Base-by-base conservation (phyloP, 1,284 basidiomycete genomes). In the Melampsora medusae region DNA sequence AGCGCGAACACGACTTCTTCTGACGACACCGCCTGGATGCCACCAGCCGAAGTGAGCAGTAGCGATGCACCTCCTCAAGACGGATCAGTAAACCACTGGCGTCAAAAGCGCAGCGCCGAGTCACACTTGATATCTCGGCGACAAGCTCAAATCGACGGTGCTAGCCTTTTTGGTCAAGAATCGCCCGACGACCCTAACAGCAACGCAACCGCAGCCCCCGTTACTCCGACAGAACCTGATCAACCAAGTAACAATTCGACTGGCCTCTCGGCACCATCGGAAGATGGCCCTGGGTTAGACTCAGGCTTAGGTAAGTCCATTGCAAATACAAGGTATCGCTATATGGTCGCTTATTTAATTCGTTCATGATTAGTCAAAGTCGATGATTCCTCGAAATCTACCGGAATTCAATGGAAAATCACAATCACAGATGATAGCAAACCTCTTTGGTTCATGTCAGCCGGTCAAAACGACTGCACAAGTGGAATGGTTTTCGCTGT, bases 361-460 rank as follows among this genome's bases (percentile, higher is more conserved):
- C n/a, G 2, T 22, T 56, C 25, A 22, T n/a, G n/a, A 56, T 56
- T 19, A 56, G 72, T 75, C 10, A 60, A 75, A 67, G 72, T 75
- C n/a, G 50, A 56, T 19, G 72, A 62, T 25, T 56, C 42, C 28
- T 38, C 66, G 16, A 75, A 67, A 61, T 56, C 38, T 35, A 49
- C 72, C 1, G 72, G 72, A 19, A 46, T 67, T n/a, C 56, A n/a
- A 17, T 76, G 67, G 67, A 76, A 48, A 25, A 65, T 76, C 28
- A 42, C 59, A 25, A 69, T 76, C n/a, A 69, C 67, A 5, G 67
- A 76, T 38, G 67, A 76, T 35, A 64, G 61, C n/a, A 76, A 69
- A 33, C 74, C 74, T 7, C 61, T 76, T 17, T 76, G 74, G 74
- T 76, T 76, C 60, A 76, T 76, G 74, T 76, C 66, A 46, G 74